A percentile compares a stretch with the other conserved stretches of the same genome.
Evolutionary conservation across 305 asterid species (phyloP).

Genomic region (Fraxinus baroniana): DNA sequence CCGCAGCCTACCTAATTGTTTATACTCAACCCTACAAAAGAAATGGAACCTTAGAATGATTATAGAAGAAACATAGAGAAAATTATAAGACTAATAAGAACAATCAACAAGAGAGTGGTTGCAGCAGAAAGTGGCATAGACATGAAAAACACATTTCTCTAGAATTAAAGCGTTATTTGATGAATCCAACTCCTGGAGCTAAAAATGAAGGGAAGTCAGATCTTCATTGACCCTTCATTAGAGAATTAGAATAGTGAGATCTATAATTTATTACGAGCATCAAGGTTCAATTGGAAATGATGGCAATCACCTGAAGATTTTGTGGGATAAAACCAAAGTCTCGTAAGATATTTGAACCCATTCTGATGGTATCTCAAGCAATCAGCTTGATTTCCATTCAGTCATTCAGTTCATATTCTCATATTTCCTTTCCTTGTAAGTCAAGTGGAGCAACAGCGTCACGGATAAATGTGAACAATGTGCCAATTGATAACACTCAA

Average conservation of each 20-base stretch:
- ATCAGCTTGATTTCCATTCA: background rate
- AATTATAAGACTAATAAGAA: background rate
- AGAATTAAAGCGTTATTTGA: conserved; percentile 12
- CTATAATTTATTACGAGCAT: background rate
- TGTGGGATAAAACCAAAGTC: background rate
- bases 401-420: background rate
- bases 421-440: background rate
- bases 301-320: background rate
- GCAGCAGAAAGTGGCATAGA: background rate
- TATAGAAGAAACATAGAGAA: background rate
- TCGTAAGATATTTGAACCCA: background rate
- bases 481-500: background rate
- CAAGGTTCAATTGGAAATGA: background rate
- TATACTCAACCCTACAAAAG: conserved; percentile 77
- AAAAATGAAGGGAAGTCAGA: background rate
- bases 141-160: background rate
- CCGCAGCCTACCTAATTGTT: conserved; percentile 75
- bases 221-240: background rate
- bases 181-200: background rate
- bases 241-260: conserved; percentile 6
- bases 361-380: background rate
- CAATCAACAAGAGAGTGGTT: background rate
- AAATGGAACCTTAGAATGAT: conserved; percentile 21
- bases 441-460: background rate
- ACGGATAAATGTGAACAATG: background rate